These are phyloP conservation scores for Eucalyptus grandis DNA, from an alignment of 345 rosid species.

Conservation along the genomic window DNA sequence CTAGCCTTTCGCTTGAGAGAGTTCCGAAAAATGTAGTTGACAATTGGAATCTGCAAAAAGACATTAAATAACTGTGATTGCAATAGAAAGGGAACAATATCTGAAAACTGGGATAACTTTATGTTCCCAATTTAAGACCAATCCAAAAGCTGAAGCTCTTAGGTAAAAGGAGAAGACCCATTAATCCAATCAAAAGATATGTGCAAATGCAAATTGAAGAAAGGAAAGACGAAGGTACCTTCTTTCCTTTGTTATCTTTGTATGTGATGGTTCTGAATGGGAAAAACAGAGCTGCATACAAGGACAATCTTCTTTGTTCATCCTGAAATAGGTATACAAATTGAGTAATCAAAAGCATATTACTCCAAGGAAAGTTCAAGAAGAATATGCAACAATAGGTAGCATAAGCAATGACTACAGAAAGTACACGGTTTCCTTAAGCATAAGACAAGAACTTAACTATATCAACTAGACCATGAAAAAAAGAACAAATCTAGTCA, in stretches of 20 bases:
- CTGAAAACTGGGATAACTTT: not conserved
- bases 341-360: not conserved
- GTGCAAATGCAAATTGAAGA: not conserved
- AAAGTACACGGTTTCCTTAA: not conserved
- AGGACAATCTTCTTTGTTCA: constrained; percentile 61
- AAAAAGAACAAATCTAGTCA: not conserved
- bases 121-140: not conserved
- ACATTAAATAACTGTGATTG: not conserved
- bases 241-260: constrained; percentile 51
- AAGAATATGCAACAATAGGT: not conserved
- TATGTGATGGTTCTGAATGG: constrained; percentile 45
- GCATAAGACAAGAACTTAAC: not conserved
- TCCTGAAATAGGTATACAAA: constrained; percentile 31
- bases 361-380: not conserved
- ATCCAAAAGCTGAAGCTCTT: not conserved
- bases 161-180: not conserved
- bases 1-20: constrained; percentile 81
- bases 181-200: not conserved
- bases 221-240: constrained; percentile 17
- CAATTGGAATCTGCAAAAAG: constrained; percentile 43
- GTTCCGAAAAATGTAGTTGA: constrained; percentile 57
- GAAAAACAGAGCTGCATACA: constrained; percentile 80
- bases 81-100: not conserved
- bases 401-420: not conserved
- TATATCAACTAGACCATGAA: not conserved